Evolutionary conservation across 768 basidiomycete species (phyloP), one percentile per base, ranked within the genome.

Genomic region (Sarcomyxa edulis): DNA sequence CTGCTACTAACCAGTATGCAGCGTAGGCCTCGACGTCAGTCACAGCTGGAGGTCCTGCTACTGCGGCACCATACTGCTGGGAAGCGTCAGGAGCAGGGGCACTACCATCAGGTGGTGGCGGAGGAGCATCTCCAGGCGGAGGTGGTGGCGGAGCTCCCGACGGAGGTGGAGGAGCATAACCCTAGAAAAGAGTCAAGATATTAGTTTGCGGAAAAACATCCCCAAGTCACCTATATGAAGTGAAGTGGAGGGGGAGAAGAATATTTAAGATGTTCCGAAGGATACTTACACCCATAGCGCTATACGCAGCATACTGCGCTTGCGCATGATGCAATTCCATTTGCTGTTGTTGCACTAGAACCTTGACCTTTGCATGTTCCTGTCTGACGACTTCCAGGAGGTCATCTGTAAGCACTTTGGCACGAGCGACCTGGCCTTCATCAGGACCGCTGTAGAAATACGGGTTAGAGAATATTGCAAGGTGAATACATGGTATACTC

Each of bases 271-370:
- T n/a, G n/a, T n/a, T n/a, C n/a, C n/a, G 22, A 38, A 35, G 19
- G 31, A 47, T 50, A 70, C 75, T 49, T 59, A 79, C 78, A 40
- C 68, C 59, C 62, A 81, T 74, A 28, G 71, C 66, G 47, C 72
- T 72, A 51, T 89, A 86, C 15, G 79, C 80, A 33, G 83, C 83
- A 61, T 85, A 89, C 54, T 86, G 84, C 47, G 73, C 66, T 56
- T 90, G 88, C 2, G 84, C 85, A 56, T 88, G 84, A 45, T 89
- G 87, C 19, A 89, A 69, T 51, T 90, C 87, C 82, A 86, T 84
- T 60, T 90, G 87, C 56, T 89, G 84, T 37, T 86, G 85, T 35
- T 71, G 68, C 4, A 85, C 57, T 9, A 74, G 55, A 3, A 65
- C 48, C 44, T 76, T 72, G 37, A 91, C 83, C 60, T 98, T 95